Base-by-base conservation (phyloP, 177 flowering plant genomes). In the Vitis hybrid region DNA sequence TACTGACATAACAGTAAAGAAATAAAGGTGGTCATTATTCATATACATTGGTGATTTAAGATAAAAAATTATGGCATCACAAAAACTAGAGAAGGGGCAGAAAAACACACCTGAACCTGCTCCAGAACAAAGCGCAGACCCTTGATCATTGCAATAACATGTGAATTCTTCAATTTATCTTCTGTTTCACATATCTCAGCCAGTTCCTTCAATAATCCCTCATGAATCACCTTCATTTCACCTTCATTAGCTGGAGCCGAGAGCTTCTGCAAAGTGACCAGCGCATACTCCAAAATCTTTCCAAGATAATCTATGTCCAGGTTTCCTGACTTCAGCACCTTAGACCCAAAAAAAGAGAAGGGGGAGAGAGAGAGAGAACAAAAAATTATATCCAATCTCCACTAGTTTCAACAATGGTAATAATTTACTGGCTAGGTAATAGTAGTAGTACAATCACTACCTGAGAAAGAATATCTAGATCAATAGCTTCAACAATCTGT, bases 81-180 rank as follows among this genome's bases (percentile, higher is more conserved):
- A 65, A 49, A 16, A 66, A 11, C 61, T 49, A 60, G 10, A 14
- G 61, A 65, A 34, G 16, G 45, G 45, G 48, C 62, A 68, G n/a
- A 18, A 56, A 68, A 49, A 54, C 53, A 52, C 55, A 96, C 99
- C 97, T 88, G 97, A 70, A 90, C 88, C 79, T 89, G 87, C 71
- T 89, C 90, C 8, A 94, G 76, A 70, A 92, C 89, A 82, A 88
- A 96, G 50, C 91, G 97, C 52, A 96, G 73, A 69, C 97, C 98
- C 90, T 85, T 87, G 59, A 96, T 70, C 73, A 88, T 75, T 61
- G 97, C 88, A 72, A 78, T 75, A 29, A 77, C 77, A 79, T 80
- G 81, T 16, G 87, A 76, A 68, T 73, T 54, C 50, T 83, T 80
- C n/a, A 88, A 76, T 48, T 73, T 69, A 39, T 77, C 81, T 50